Evolutionary conservation across 352 stramenopile genomes (phyloP), one percentile per base, ranked within the genome.

Genomic region (Pythium chondricola): DNA sequence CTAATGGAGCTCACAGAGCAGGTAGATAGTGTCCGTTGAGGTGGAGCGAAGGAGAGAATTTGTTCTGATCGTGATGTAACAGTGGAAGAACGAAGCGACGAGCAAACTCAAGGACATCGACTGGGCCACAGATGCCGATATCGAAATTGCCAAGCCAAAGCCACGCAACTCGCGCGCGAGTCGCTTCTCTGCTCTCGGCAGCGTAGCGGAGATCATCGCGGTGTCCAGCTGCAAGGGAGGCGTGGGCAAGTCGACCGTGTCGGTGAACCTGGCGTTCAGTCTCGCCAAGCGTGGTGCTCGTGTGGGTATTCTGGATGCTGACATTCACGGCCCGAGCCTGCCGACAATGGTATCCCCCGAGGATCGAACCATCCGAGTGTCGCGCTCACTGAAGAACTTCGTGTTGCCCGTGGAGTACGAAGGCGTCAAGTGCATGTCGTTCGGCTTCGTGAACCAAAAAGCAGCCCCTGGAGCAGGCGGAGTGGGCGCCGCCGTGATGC

Each of bases 211-310:
- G 48, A 90, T 96, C 52, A 90, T 96, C 46, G 85, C 84, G 10
- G 85, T 96, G 22, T 94, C 80, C 17, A 97, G 87, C 60, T 97
- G 92, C 74, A 98, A 98, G 65, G 97, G 97, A 20, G 97, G 97
- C 27, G 97, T 99, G 2, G 97, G 97, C 43, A 99, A 99, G 64
- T 98, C 90, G 11, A 99, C 96, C 0, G 97, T 98, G n/a, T 88
- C 96, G 8, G 95, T 99, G 14, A 99, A 99, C 61, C 74, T 99
- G 2, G 97, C 97, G 4, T 99, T 96, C 60, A 95, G 83, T 55
- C 66, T 98, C 46, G 65, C 79, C 6, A 82, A 98, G 56, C 71
- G 71, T 41, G 96, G 96, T 11, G 88, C 83, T 20, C 83, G 76
- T 26, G 97, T 99, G 2, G 97, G 97, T 14, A 98, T 99, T 55